Percentiles rank a stretch among this genome's conserved stretches.
These are phyloP conservation scores for Candida ovalis DNA, from an alignment of 805 yeast genomes.

Conservation along the genomic window DNA sequence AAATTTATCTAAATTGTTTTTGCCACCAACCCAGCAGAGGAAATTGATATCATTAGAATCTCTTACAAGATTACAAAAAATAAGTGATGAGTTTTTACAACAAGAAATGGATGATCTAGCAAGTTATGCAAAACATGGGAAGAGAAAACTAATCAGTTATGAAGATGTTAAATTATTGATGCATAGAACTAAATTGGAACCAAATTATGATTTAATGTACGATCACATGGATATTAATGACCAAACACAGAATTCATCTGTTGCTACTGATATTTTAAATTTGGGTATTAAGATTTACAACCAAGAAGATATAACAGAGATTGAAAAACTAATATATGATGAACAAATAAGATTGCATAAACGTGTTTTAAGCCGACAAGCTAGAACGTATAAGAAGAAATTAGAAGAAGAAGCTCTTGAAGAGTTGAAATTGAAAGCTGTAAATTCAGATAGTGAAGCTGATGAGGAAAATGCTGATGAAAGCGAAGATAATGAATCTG, in stretches of 20 bases:
- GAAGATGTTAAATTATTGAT: conserved; percentile 34
- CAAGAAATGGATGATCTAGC: conserved; percentile 34
- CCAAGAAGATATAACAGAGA: conserved; percentile 23
- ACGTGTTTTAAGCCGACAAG: conserved; percentile 6
- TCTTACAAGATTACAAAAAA: conserved; percentile 26
- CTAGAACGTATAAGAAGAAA: conserved; percentile 2
- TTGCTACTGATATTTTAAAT: conserved; percentile 15
- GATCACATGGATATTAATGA: background rate
- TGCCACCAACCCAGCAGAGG: conserved; percentile 14
- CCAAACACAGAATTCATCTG: background rate
- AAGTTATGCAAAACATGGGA: conserved; percentile 32
- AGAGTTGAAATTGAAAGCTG: background rate
- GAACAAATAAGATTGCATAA: conserved; percentile 14
- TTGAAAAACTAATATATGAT: conserved; percentile 23
- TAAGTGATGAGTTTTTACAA: conserved; percentile 34
- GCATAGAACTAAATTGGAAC: conserved; percentile 25
- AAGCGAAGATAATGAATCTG: background rate
- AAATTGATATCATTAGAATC: conserved; percentile 22
- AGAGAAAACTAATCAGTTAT: conserved; percentile 26
- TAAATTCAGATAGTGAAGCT: background rate
- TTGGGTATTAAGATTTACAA: conserved; percentile 17
- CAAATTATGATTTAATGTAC: conserved; percentile 14
- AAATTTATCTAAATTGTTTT: conserved; percentile 12
- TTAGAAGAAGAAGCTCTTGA: conserved; percentile 2
- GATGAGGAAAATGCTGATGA: background rate